Evolutionary conservation across 106 monocot species (phyloP), one percentile per base, ranked within the genome.

Genomic region (Allium fistulosum): DNA sequence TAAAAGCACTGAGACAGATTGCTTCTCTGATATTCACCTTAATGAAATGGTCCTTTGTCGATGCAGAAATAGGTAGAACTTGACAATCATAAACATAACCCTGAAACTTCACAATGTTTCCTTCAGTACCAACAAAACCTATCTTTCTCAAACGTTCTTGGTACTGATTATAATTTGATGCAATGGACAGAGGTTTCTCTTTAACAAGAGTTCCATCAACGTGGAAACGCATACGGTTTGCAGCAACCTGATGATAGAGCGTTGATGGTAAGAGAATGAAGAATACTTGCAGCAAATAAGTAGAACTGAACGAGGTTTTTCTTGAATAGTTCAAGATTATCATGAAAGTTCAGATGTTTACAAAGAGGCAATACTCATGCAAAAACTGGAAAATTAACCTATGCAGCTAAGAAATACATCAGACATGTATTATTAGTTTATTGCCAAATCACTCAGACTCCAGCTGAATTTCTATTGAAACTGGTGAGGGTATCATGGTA

Each of bases 11-110:
- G 18, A 10, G 47, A 13, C 67, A 37, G 66, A 51, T 75, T 26
- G 11, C 51, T 62, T 47, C 47, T 18, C 15, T 67, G 26, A 45
- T 65, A 48, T 60, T 61, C 70, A 90, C 84, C 94, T 90, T 87
- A 27, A 45, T 51, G 61, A 83, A 81, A 13, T 87, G 87, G 76
- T 90, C 82, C 59, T 58, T 68, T 46, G 77, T 70, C 8, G 76
- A 80, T 59, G 71, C 67, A 55, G 81, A 78, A 5, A 72, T 46
- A 73, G 78, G 61, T 49, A 85, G 76, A 56, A 87, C 58, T 50
- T 72, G 67, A 67, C 77, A 60, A 79, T 81, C 63, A 70, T 85
- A 88, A 37, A 81, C 69, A 76, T 77, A 94, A 49, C 80, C 87
- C 46, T 79, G 78, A 71, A 87, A 28, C 26, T 85, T 79, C 59